These are phyloP conservation scores for Penicillium pulvis DNA, from an alignment of 495 filamentous ascomycete genomes.

Conservation along the genomic window DNA sequence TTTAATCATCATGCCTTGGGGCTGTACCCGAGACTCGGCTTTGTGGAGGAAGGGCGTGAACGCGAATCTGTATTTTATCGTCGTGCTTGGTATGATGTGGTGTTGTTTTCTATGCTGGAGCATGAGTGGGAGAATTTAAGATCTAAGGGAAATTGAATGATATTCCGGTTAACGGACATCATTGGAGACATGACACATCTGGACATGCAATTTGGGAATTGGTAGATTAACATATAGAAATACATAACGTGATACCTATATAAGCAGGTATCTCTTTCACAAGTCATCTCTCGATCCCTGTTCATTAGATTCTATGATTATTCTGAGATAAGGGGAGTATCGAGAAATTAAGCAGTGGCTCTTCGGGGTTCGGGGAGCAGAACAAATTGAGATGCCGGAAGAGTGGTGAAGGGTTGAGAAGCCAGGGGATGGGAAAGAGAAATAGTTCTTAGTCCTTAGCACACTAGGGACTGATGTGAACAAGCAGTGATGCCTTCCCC, in stretches of 20 bases:
- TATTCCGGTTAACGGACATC: too few relatives aligned
- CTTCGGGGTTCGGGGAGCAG: slow-evolving; percentile 6
- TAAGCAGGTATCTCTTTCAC: too few relatives aligned
- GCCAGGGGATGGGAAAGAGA: slow-evolving; percentile 1
- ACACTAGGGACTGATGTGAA: too few relatives aligned
- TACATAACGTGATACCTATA: too few relatives aligned
- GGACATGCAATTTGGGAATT: too few relatives aligned
- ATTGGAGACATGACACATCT: too few relatives aligned
- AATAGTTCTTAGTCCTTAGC: too few relatives aligned
- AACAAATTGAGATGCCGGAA: slow-evolving; percentile 12
- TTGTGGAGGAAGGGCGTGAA: slow-evolving; percentile 49
- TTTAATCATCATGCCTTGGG: slow-evolving; percentile 45
- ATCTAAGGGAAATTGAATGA: too few relatives aligned
- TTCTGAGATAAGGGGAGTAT: slow-evolving; percentile 5
- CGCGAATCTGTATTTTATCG: slow-evolving; percentile 45
- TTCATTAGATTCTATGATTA: too few relatives aligned
- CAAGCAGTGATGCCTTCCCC: too few relatives aligned
- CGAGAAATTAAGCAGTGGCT: slow-evolving; percentile 8
- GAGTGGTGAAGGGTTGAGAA: slow-evolving; percentile 15
- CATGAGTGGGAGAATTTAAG: slow-evolving; percentile 40
- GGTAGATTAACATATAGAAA: too few relatives aligned
- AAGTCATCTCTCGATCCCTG: too few relatives aligned
- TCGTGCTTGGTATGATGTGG: slow-evolving; percentile 46
- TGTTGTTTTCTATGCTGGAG: slow-evolving; percentile 48
- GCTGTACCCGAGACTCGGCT: slow-evolving; percentile 51